These are phyloP conservation scores for Platanthera zijinensis DNA, from an alignment of 106 monocot genomes.

Conservation along the genomic window DNA sequence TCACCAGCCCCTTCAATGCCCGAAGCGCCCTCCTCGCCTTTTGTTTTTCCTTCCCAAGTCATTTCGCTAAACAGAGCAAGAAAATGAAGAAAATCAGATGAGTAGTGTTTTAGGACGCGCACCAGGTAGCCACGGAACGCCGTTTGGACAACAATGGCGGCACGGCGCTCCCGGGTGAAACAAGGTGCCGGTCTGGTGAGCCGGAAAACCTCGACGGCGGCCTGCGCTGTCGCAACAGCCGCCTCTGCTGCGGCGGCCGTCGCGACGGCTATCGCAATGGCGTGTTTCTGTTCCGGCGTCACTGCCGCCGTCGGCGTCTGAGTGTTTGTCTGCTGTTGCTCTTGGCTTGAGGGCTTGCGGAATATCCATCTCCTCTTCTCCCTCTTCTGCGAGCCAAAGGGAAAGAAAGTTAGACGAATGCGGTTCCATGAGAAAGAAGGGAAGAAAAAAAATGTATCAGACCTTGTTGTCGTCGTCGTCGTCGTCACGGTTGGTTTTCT, in stretches of 20 bases:
- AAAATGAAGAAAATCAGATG: neutral
- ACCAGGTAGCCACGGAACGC: constrained; percentile 90
- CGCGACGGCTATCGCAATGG: constrained; percentile 69
- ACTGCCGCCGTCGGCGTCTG: constrained; percentile 2
- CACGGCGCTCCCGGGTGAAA: constrained; percentile 47
- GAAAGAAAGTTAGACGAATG: neutral
- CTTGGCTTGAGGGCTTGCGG: constrained; percentile 35
- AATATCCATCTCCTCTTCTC: constrained; percentile 90
- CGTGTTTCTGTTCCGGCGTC: constrained; percentile 63
- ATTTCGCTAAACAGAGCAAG: neutral
- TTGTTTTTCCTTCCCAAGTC: neutral
- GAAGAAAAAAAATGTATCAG: neutral
- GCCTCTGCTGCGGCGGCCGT: constrained; percentile 83
- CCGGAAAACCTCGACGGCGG: constrained; percentile 75
- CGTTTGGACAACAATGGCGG: constrained; percentile 76
- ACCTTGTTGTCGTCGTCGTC: neutral
- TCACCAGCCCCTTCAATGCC: constrained; percentile 83
- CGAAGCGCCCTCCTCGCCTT: constrained; percentile 84
- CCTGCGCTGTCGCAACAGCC: constrained; percentile 75
- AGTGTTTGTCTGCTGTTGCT: constrained; percentile 6
- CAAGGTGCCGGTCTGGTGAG: constrained; percentile 37
- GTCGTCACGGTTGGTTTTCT: constrained; percentile 9
- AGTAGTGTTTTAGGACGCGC: too few species aligned
- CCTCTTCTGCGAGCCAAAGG: constrained; percentile 36
- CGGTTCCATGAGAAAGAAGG: neutral